Evolutionary conservation across 441 rosid genomes (phyloP).

Genomic region (Capsella rubella): DNA sequence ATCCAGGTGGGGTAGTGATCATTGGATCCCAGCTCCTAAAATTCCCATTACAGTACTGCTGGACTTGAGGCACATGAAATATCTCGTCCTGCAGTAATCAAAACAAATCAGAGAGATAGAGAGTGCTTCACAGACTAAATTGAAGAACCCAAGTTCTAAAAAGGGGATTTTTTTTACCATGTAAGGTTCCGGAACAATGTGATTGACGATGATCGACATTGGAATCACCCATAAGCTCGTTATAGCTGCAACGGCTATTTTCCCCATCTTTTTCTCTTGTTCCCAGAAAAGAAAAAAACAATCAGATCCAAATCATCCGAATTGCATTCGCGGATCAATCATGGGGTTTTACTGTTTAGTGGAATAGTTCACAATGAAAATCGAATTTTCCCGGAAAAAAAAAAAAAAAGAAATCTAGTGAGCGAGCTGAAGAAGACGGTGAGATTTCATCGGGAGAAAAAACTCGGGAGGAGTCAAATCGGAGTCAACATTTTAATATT

Average conservation of each 20-base stretch:
- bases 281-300: not conserved
- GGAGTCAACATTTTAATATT: not conserved
- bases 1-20: conserved; percentile 98
- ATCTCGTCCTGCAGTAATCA: conserved; percentile 78
- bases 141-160: not conserved
- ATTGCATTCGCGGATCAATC: not conserved
- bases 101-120: conserved; percentile 20
- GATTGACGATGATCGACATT: conserved; percentile 66
- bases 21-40: conserved; percentile 95
- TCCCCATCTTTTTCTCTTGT: conserved; percentile 57
- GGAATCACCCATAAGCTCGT: conserved; percentile 83
- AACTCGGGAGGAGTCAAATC: conserved; percentile 19
- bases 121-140: not conserved
- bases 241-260: conserved; percentile 61
- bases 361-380: not conserved
- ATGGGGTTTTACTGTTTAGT: not conserved
- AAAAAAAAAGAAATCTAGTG: conserved; percentile 3
- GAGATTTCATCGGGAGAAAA: conserved; percentile 25
- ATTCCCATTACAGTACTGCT: conserved; percentile 78
- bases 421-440: conserved; percentile 27
- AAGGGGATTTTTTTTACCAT: conserved; percentile 56
- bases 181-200: conserved; percentile 79
- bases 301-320: not conserved
- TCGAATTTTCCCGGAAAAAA: conserved; percentile 25
- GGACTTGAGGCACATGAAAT: conserved; percentile 92